phyloP scores from a whole-genome alignment of 1,284 basidiomycete species.

The Chalciporus piperatoides region DNA sequence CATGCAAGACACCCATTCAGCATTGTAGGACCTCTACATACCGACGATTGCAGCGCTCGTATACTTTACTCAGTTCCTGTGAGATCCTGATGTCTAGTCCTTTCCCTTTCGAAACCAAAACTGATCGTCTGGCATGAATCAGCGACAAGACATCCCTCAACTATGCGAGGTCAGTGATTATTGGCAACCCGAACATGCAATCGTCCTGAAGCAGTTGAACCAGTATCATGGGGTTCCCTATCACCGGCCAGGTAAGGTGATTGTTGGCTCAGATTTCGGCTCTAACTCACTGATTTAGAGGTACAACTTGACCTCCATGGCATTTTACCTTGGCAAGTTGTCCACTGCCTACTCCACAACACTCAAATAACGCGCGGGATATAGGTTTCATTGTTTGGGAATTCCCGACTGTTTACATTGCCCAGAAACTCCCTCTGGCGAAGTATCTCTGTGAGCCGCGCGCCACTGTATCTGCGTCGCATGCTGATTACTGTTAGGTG shows the following conservation, averaged over 20 bases:
- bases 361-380: neutral
- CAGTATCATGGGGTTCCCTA: conserved; percentile 62
- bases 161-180: conserved; percentile 48
- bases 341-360: neutral
- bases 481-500: conserved; percentile 34
- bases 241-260: conserved; percentile 47
- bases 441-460: conserved; percentile 52
- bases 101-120: neutral
- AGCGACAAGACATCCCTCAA: conserved; percentile 66
- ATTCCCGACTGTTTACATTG: conserved; percentile 61
- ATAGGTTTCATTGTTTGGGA: conserved; percentile 59
- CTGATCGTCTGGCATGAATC: neutral
- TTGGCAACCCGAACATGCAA: neutral
- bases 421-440: conserved; percentile 53
- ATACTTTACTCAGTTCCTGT: conserved; percentile 65
- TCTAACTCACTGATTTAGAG: conserved; percentile 31
- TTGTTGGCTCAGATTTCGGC: conserved; percentile 1
- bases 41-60: conserved; percentile 59
- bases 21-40: conserved; percentile 49
- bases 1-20: neutral
- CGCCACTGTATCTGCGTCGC: neutral
- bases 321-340: conserved; percentile 37
- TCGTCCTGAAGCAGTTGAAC: neutral
- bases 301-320: conserved; percentile 59
- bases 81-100: conserved; percentile 14